Evolutionary conservation across 2,329 filamentous ascomycete species (phyloP).

Genomic region (Diaporthe amygdali): DNA sequence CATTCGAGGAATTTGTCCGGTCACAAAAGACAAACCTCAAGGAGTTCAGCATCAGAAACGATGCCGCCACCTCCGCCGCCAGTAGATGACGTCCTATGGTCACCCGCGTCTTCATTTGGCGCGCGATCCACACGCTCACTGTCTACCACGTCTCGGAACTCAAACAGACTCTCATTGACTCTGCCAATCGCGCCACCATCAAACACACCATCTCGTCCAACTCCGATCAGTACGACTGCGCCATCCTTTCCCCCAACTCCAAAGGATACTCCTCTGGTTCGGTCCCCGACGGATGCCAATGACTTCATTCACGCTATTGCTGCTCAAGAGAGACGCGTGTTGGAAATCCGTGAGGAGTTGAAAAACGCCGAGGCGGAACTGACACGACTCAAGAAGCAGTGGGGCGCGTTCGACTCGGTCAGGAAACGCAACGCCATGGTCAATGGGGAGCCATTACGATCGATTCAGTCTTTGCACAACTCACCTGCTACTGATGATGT

Average conservation of each 20-base stretch:
- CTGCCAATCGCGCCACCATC: constrained; percentile 64
- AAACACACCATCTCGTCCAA: constrained; percentile 56
- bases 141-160: constrained; percentile 58
- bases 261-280: constrained; percentile 46
- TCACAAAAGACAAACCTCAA: constrained; percentile 25
- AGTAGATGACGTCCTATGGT: constrained; percentile 36
- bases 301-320: constrained; percentile 89
- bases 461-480: constrained; percentile 34
- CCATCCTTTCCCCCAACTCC: constrained; percentile 57
- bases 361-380: constrained; percentile 80
- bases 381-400: constrained; percentile 79
- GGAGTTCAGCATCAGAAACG: constrained; percentile 36
- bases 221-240: constrained; percentile 48
- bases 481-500: constrained; percentile 22
- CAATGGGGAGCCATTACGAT: constrained; percentile 63
- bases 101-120: constrained; percentile 37
- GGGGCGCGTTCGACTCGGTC: constrained; percentile 76
- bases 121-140: constrained; percentile 56
- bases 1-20: constrained; percentile 21
- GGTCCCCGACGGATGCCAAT: constrained; percentile 59
- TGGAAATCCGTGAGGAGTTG: constrained; percentile 93
- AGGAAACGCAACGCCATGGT: constrained; percentile 77
- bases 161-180: constrained; percentile 65
- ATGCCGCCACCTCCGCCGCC: constrained; percentile 44
- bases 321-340: constrained; percentile 85